phyloP scores from a whole-genome alignment of 129 eudicot genomes.

The Artemisia tridentata region DNA sequence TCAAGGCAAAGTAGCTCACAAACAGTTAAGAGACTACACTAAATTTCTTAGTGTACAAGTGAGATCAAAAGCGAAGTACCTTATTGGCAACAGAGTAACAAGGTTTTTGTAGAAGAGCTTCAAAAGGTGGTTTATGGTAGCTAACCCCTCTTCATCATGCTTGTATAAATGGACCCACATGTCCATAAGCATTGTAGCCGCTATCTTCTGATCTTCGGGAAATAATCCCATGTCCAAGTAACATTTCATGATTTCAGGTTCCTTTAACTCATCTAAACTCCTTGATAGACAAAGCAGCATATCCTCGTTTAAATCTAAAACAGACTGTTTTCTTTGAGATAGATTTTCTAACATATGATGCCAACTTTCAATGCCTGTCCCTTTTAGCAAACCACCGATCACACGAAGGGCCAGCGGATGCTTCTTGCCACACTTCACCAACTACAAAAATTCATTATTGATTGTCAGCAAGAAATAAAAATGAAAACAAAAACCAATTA shows the following conservation, averaged over 20 bases:
- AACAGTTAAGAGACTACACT: neutral
- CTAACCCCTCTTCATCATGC: constrained; percentile 33
- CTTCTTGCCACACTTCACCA: constrained; percentile 26
- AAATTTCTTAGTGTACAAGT: constrained; percentile 27
- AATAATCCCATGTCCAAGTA: constrained; percentile 34
- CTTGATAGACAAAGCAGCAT: constrained; percentile 22
- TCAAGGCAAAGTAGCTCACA: neutral
- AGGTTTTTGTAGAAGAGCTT: constrained; percentile 29
- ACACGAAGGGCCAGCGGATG: constrained; percentile 23
- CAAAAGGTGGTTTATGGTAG: constrained; percentile 13
- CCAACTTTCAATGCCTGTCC: constrained; percentile 28
- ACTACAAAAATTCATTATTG: constrained; percentile 11
- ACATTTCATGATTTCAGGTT: constrained; percentile 25
- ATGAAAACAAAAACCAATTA: too few species aligned
- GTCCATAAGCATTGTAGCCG: constrained; percentile 37
- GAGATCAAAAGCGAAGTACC: constrained; percentile 22
- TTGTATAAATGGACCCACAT: constrained; percentile 41
- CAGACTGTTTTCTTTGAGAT: constrained; percentile 25
- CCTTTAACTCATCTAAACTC: constrained; percentile 30
- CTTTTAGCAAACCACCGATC: constrained; percentile 30
- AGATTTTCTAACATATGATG: constrained; percentile 6
- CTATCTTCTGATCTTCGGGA: constrained; percentile 41
- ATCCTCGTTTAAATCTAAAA: constrained; percentile 32
- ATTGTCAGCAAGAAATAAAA: neutral
- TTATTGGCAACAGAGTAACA: constrained; percentile 17